A percentile compares a stretch with the other conserved stretches of the same genome.
Conservation (phyloP, 768 basidiomycete species). For the Termitomyces sp. region DNA sequence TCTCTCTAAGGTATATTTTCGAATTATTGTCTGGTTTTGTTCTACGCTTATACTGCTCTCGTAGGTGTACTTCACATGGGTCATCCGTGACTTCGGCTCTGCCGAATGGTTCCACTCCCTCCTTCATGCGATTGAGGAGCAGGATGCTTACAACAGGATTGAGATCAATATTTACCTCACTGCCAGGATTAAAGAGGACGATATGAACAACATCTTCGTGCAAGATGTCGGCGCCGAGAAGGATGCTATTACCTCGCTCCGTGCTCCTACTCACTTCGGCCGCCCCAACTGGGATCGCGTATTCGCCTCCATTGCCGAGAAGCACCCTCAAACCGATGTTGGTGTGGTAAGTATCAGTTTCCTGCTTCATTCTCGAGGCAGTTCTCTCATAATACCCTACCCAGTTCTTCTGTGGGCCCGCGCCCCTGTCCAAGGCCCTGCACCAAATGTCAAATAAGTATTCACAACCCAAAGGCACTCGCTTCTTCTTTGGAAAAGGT, state of each 20-base stretch:
- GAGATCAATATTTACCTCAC: slow-evolving; percentile 96
- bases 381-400: background rate
- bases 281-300: slow-evolving; percentile 82
- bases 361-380: background rate
- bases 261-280: slow-evolving; percentile 91
- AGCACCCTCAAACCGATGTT: slow-evolving; percentile 84
- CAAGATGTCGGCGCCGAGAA: slow-evolving; percentile 91
- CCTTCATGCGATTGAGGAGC: slow-evolving; percentile 88
- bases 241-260: slow-evolving; percentile 84
- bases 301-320: slow-evolving; percentile 67
- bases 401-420: slow-evolving; percentile 85
- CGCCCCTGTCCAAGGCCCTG: slow-evolving; percentile 61
- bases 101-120: slow-evolving; percentile 96
- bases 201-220: slow-evolving; percentile 90
- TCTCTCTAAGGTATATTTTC: slow-evolving; percentile 61
- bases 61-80: slow-evolving; percentile 88
- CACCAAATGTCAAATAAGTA: slow-evolving; percentile 84
- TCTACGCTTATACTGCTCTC: no score
- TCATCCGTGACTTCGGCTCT: slow-evolving; percentile 86
- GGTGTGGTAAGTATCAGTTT: slow-evolving; percentile 60
- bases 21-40: background rate
- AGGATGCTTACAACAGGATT: slow-evolving; percentile 78
- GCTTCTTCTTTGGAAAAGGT: slow-evolving; percentile 93
- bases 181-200: slow-evolving; percentile 85
- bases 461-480: slow-evolving; percentile 67